Evolutionary conservation across 1,284 basidiomycete genomes (phyloP).

Genomic region (Mrakiaceae sp.): DNA sequence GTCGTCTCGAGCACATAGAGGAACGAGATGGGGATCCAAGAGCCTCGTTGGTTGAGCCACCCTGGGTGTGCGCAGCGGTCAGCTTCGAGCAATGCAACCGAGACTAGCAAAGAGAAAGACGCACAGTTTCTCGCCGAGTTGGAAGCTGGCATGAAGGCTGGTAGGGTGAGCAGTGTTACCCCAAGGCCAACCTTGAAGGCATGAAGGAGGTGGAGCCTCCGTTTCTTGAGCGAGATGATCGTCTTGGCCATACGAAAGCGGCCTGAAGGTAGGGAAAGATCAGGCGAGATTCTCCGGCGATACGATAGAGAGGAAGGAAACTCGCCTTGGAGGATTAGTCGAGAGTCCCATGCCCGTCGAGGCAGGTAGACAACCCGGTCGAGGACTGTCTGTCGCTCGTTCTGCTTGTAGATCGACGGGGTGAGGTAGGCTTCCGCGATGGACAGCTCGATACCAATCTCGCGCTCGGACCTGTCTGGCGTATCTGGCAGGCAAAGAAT

Average conservation of each 20-base stretch:
- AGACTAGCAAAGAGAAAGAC: slow-evolving; percentile 10
- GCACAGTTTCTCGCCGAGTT: slow-evolving; percentile 33
- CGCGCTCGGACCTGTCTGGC: neutral
- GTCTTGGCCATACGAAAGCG: neutral
- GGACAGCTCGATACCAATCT: neutral
- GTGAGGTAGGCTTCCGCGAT: slow-evolving; percentile 7
- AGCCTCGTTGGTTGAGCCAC: neutral
- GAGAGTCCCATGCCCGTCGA: slow-evolving; percentile 1
- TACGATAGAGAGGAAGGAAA: no score
- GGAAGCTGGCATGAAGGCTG: slow-evolving; percentile 30
- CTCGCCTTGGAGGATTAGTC: neutral
- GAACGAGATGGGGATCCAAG: slow-evolving; percentile 9
- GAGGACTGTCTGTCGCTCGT: no score
- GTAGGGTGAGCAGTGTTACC: slow-evolving; percentile 35
- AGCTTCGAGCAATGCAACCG: neutral
- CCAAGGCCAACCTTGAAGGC: slow-evolving; percentile 28
- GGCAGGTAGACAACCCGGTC: neutral
- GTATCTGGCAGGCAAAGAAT: neutral
- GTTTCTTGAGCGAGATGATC: neutral
- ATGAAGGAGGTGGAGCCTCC: slow-evolving; percentile 2
- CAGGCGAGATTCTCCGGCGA: neutral
- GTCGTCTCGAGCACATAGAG: slow-evolving; percentile 38
- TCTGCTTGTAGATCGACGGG: neutral
- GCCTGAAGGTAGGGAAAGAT: neutral
- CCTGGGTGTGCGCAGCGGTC: neutral